A percentile compares a stretch with the other conserved stretches of the same genome.
phyloP scores from a whole-genome alignment of 1,284 basidiomycete species.

The Fomitopsis palustris region DNA sequence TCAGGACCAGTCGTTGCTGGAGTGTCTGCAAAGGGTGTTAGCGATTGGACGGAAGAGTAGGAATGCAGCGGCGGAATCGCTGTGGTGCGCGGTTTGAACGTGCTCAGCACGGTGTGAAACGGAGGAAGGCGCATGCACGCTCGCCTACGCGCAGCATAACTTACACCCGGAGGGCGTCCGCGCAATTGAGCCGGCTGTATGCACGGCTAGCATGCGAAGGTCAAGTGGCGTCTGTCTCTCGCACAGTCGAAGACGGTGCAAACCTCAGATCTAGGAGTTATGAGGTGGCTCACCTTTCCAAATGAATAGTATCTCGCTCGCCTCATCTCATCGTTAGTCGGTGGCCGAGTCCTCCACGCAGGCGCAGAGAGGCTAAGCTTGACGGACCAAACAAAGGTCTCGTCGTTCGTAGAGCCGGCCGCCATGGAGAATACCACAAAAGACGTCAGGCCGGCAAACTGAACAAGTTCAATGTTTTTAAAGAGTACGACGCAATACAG shows the following conservation, averaged over 20 bases:
- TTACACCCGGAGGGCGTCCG: too few species aligned
- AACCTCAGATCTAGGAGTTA: too few species aligned
- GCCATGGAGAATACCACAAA: constrained; percentile 30
- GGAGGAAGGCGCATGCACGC: too few species aligned
- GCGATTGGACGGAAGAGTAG: constrained; percentile 14
- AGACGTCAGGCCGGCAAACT: constrained; percentile 23
- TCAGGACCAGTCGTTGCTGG: background rate
- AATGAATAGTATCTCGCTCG: constrained; percentile 1
- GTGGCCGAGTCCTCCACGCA: constrained; percentile 7
- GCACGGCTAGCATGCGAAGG: too few species aligned
- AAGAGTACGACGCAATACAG: background rate
- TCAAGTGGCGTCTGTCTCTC: too few species aligned
- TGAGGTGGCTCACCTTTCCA: constrained; percentile 3
- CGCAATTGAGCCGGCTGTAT: too few species aligned
- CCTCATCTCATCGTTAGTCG: constrained; percentile 36
- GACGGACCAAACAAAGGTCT: constrained; percentile 33
- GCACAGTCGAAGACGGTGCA: too few species aligned
- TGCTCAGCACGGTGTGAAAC: too few species aligned
- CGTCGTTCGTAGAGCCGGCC: constrained; percentile 33
- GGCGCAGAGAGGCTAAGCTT: constrained; percentile 15
- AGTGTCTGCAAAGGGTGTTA: constrained; percentile 29
- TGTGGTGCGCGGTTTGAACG: too few species aligned
- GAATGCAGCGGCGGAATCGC: too few species aligned
- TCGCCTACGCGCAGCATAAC: too few species aligned
- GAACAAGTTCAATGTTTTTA: constrained; percentile 23